A percentile compares a stretch with the other conserved stretches of the same genome.
Conservation (phyloP, 768 basidiomycete genomes). For the Leccinum uliginosum region DNA sequence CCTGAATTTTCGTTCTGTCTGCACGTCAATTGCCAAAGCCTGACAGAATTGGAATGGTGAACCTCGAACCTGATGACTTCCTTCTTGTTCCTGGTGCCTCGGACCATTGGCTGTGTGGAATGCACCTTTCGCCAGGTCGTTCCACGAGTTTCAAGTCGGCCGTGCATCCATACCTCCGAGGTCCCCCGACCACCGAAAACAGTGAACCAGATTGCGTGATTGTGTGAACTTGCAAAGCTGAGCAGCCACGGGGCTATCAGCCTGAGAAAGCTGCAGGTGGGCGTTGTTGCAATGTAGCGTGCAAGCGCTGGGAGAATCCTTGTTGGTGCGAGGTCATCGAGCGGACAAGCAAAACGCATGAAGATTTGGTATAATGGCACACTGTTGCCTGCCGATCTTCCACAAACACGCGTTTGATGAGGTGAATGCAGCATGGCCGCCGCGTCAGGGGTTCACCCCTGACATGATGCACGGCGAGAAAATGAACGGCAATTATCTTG, state of each 20-base stretch:
- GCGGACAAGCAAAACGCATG: neutral
- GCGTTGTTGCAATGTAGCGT: neutral
- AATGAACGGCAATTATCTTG: constrained; percentile 26
- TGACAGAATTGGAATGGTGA: neutral
- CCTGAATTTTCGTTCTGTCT: constrained; percentile 1
- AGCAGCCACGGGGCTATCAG: neutral
- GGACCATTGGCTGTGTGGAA: constrained; percentile 12
- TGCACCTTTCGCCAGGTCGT: constrained; percentile 5
- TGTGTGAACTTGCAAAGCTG: neutral
- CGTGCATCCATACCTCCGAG: constrained; percentile 6
- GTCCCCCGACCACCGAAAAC: neutral
- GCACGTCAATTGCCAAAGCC: neutral
- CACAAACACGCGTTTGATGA: constrained; percentile 20
- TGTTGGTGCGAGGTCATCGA: neutral
- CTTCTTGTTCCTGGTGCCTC: constrained; percentile 23
- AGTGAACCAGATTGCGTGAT: neutral
- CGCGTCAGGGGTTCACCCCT: constrained; percentile 22
- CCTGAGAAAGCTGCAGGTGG: neutral
- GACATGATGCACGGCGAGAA: constrained; percentile 6
- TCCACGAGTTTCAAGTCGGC: constrained; percentile 8
- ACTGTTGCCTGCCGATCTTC: constrained; percentile 7
- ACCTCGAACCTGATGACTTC: neutral
- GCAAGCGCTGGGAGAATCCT: constrained; percentile 1
- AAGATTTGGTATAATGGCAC: neutral
- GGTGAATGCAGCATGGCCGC: constrained; percentile 20